Evolutionary conservation across 2,329 filamentous ascomycete genomes (phyloP), one percentile per base, ranked within the genome.

Genomic region (Penicillium hesseltinei): DNA sequence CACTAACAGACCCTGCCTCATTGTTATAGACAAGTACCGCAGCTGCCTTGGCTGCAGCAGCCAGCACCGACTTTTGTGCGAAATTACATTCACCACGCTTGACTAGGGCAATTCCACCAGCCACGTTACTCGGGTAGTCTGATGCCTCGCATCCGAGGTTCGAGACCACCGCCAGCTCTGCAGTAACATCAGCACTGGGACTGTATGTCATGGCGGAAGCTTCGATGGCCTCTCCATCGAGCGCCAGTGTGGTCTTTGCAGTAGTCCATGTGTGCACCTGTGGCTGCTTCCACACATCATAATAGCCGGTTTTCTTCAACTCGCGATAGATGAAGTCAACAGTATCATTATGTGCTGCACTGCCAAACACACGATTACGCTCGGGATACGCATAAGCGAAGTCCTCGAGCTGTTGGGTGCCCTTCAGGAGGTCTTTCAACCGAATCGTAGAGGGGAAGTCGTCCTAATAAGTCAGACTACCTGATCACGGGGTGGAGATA

Each of bases 1-100:
- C 90, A 50, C 82, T 80, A 0, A 91, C 74, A 4, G 76, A 72
- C 2, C 84, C 88, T 1, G 81, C 75, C 2, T 85, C 84, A 63
- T 87, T 88, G 78, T 93, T 91, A 76, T 90, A 92, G 49, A 94
- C 80, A 15, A 94, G 75, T 0, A 87, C 88, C 2, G 86, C 90
- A 4, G 84, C 73, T 5, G 90, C 90, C 21, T 89, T 88, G 1
- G 88, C 88, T 48, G 78, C 80, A 42, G 86, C 88, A 6, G 90
- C 89, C 15, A 83, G 76, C 52, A 81, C 81, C 1, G 88, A 88
- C 77, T 94, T 94, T 58, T 80, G 74, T 11, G 86, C 88, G 64
- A 93, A 94, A 8, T 84, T 64, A 69, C 90, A 94, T 1, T 75
- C 79, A 52, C 90, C 90, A 54, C 90, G 86, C 31, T 81, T 78